Base-by-base conservation (phyloP, 495 filamentous ascomycete species). In the Letharia columbiana region DNA sequence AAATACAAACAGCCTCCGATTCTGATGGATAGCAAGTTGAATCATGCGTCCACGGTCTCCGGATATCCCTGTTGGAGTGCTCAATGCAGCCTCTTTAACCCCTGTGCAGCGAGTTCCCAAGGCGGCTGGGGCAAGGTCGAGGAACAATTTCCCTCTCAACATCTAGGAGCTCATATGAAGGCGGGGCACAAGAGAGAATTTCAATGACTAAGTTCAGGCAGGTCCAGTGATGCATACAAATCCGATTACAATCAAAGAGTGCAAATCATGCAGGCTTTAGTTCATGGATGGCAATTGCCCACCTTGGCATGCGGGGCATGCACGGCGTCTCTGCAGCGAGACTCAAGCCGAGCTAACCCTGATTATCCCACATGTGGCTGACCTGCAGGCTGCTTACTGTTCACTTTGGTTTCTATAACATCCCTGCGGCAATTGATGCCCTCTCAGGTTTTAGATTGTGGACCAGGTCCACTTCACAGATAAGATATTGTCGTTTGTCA, bases 301-400 rank as follows among this genome's bases (percentile, higher is more conserved):
- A 31, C 18, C 52, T 56, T 56, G 52, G 52, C 28, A 35, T 56
- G 52, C 52, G 6, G 12, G 52, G 28, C 31, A 56, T 56, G 28
- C 52, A 7, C 6, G 18, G 45, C 20, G 2, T 8, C 45, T 20
- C 45, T 42, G n/a, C 7, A 52, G 49, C 11, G n/a, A 31, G n/a
- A 52, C 9, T 8, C 49, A 13, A 13, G n/a, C 23, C 11, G 9
- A 28, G 49, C 49, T 4, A 23, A 49, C 45, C 45, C 1, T n/a
- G 3, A 3, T 28, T 28, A 28, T 0, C n/a, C 1, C 2, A 28
- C 20, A 28, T 52, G 11, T 28, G n/a, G 28, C 23, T 35, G 13
- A 35, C 13, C 12, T 56, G 52, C 28, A 33, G 28, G 28, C 52
- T 56, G 52, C 52, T 56, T 56, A 56, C 52, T 56, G 52, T 56